Base-by-base conservation (phyloP, 768 basidiomycete genomes). In the Coprinopsis marcescibilis region DNA sequence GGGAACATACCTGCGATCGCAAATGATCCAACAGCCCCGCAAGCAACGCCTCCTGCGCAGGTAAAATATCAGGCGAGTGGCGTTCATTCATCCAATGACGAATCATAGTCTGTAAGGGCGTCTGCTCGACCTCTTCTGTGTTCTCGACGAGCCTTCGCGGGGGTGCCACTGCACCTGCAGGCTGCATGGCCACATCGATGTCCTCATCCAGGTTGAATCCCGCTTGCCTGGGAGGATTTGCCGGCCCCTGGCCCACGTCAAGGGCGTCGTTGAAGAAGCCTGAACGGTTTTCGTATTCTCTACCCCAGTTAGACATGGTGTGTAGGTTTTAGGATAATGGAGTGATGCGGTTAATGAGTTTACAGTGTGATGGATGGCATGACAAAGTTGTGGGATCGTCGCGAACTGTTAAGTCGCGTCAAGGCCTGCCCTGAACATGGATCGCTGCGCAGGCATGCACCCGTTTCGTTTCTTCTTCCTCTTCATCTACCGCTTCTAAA, bases 41-140 rank as follows among this genome's bases (percentile, higher is more conserved):
- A 46, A 92, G 68, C 2, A 91, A 65, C 33, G 75, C 75, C 51
- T 86, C 85, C 49, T 86, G 85, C 2, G 78, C 77, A 6, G 83
- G 79, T 20, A 92, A 67, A 20, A 92, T 76, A 56, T 91, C 88
- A 1, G 89, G 89, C 5, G 85, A 78, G 54, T 86, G 80, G 35
- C 89, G 70, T 55, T 92, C 89, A 68, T 90, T 86, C 72, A 83
- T 80, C 89, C 89, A 92, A 55, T 86, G 83, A 24, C 87, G 76
- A 40, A 80, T 85, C 37, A 92, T 75, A 52, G 78, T 71, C 35
- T 86, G 77, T 2, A 90, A 64, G 0, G 80, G 78, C 3, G 83
- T 81, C 47, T 81, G 79, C 3, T 67, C 64, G 4, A 63, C 25
- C 38, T 53, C 58, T 44, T 56, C 60, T 36, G 4, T 26, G 3